Base-by-base conservation (phyloP, 805 yeast species). In the Pichia paraexigua region DNA sequence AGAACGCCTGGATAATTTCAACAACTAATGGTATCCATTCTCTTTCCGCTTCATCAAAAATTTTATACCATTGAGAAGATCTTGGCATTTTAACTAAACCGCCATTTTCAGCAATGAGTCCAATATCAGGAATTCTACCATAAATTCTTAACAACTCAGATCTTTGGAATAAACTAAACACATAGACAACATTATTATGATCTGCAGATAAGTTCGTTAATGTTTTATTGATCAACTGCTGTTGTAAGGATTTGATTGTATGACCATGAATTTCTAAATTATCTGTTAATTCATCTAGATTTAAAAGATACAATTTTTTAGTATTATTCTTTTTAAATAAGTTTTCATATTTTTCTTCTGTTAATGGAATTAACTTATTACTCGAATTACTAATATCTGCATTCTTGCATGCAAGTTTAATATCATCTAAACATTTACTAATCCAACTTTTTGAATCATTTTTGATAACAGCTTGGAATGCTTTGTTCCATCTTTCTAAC, bases 61-160 rank as follows among this genome's bases (percentile, higher is more conserved):
- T 71, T 2, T 85, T 74, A 46, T 77, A 67, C 95, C 95, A 88
- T 13, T 71, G 67, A 17, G 71, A 66, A 27, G 71, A 57, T 21
- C 78, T 74, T 17, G 76, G 75, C 20, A 80, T 60, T 63, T 78
- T 82, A 35, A 92, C 74, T 60, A 78, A 88, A 0, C 89, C 95
- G 39, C 98, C 98, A 62, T 85, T 83, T 66, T 91, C 98, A 1
- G 97, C 95, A 56, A 92, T 82, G 48, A 92, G 71, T 0, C 97
- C 97, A 30, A 91, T 61, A 41, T 79, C 79, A 1, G 85, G 79
- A 5, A 81, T 75, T 57, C 88, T 76, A 20, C 84, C 74, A 68
- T 83, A 90, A 49, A 80, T 69, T 50, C 87, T 73, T 54, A 85
- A 87, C 61, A 91, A 68, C 42, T 83, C 87, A 1, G 74, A 66